phyloP scores from a whole-genome alignment of 1,139 yeast species.

The Hanseniaspora uvarum region DNA sequence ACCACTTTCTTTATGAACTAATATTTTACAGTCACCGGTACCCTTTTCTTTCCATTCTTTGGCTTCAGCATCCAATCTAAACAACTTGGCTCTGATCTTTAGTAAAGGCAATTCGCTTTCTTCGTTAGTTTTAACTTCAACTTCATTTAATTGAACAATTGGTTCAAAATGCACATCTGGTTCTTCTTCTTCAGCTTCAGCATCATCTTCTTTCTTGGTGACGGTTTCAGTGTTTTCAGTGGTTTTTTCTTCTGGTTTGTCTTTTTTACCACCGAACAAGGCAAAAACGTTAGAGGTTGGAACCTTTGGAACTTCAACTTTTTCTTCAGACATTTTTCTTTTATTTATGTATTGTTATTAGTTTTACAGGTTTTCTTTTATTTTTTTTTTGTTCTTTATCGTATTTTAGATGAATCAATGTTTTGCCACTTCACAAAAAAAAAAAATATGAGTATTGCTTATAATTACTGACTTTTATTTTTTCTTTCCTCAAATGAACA shows the following conservation, averaged over 20 bases:
- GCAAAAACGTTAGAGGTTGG: constrained; percentile 75
- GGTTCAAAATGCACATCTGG: constrained; percentile 97
- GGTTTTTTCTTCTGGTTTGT: constrained; percentile 30
- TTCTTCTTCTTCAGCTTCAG: constrained; percentile 66
- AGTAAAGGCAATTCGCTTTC: constrained; percentile 83
- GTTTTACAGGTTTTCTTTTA: neutral
- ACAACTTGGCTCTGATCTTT: constrained; percentile 89
- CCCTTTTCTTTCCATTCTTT: constrained; percentile 99
- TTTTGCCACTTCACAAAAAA: constrained; percentile 5
- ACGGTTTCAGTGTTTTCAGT: constrained; percentile 33
- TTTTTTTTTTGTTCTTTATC: constrained; percentile 28
- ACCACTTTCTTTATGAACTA: constrained; percentile 70
- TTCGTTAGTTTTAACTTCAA: constrained; percentile 93
- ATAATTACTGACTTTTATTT: neutral
- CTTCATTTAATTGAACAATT: constrained; percentile 84
- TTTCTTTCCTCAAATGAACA: neutral
- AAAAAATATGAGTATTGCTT: neutral
- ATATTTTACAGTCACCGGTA: constrained; percentile 93
- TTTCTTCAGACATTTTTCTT: constrained; percentile 24
- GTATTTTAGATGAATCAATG: constrained; percentile 5
- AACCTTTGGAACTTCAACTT: constrained; percentile 31
- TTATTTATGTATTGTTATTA: constrained; percentile 14
- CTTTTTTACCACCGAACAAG: constrained; percentile 68
- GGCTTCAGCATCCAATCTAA: constrained; percentile 70
- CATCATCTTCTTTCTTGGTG: constrained; percentile 35